Evolutionary conservation across 78 protist genomes (phyloP), one percentile per base, ranked within the genome.

Genomic region (Creolimax fragrantissima): DNA sequence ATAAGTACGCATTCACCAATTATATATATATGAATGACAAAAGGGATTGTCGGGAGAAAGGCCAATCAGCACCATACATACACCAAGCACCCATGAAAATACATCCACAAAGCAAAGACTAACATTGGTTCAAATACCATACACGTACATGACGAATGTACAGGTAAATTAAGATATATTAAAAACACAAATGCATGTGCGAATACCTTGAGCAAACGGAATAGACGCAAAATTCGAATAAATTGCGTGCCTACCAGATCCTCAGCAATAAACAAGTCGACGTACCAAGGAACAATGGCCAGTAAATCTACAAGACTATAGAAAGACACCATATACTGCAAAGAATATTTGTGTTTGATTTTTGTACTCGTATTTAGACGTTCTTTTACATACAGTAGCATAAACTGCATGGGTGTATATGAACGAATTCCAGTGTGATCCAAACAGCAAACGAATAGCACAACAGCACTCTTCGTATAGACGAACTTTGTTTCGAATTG

Each of bases 181-280:
- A n/a, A n/a, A n/a, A n/a, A n/a, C n/a, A n/a, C n/a, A n/a, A n/a
- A n/a, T n/a, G n/a, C n/a, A n/a, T n/a, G n/a, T n/a, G n/a, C n/a
- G n/a, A n/a, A n/a, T 84, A 88, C 90, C 67, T 88, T 88, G 2
- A 88, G 47, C 17, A 88, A n/a, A 39, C 90, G 90, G 47, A 88
- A 47, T 6, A 88, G 67, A 37, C 90, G 90, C n/a, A 88, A 37
- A 39, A 88, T 6, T 88, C 90, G 11, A n/a, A 88, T 47, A 58
- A 88, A 88, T 88, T 88, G 90, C n/a, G 90, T 88, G 5, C 86
- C 90, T 24, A 41, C 85, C 88, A 17, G 24, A 32, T 88, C 90
- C 41, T 6, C 67, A 39, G 90, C 81, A 5, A 88, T 11, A 37
- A n/a, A 4, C 6, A 88, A 5, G 67, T 88, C 90, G 0, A 88